Conservation (phyloP, 1,284 basidiomycete genomes). For the Phylloboletellus chloephorus region DNA sequence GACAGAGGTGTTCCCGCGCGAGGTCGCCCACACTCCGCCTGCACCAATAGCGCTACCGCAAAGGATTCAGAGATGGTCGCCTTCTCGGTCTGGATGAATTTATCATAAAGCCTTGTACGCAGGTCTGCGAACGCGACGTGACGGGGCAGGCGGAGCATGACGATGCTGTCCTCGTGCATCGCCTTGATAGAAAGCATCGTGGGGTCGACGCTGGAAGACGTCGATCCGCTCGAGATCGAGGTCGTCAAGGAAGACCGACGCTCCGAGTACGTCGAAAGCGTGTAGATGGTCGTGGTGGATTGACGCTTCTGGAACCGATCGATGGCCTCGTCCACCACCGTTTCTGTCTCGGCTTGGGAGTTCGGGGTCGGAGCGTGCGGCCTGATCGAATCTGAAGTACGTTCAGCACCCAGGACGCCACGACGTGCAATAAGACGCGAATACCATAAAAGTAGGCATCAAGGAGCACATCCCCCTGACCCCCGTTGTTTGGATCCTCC, state of each 20-base stretch:
- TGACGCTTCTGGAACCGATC: constrained; percentile 11
- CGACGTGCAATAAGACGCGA: constrained; percentile 7
- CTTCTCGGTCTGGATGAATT: constrained; percentile 56
- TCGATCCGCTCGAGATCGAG: constrained; percentile 29
- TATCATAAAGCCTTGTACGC: constrained; percentile 52
- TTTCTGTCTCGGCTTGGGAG: constrained; percentile 21
- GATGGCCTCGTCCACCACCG: constrained; percentile 11
- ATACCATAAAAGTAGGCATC: constrained; percentile 47
- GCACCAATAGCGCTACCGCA: constrained; percentile 44
- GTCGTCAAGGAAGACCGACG: constrained; percentile 27
- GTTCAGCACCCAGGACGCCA: constrained; percentile 7
- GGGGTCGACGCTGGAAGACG: constrained; percentile 24
- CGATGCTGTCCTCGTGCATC: constrained; percentile 51
- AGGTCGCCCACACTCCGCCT: constrained; percentile 22
- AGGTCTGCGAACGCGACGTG: constrained; percentile 44
- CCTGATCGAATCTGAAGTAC: constrained; percentile 35
- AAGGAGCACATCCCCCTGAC: constrained; percentile 44
- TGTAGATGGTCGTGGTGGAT: constrained; percentile 8
- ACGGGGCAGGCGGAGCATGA: constrained; percentile 53
- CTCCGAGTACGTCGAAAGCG: constrained; percentile 12
- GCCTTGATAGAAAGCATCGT: constrained; percentile 58
- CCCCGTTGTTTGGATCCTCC: constrained; percentile 28
- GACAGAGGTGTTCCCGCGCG: constrained; percentile 37
- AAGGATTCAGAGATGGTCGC: constrained; percentile 49
- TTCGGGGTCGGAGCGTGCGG: constrained; percentile 24